Base-by-base conservation (phyloP, 495 filamentous ascomycete species). In the Xylaria telfairii region DNA sequence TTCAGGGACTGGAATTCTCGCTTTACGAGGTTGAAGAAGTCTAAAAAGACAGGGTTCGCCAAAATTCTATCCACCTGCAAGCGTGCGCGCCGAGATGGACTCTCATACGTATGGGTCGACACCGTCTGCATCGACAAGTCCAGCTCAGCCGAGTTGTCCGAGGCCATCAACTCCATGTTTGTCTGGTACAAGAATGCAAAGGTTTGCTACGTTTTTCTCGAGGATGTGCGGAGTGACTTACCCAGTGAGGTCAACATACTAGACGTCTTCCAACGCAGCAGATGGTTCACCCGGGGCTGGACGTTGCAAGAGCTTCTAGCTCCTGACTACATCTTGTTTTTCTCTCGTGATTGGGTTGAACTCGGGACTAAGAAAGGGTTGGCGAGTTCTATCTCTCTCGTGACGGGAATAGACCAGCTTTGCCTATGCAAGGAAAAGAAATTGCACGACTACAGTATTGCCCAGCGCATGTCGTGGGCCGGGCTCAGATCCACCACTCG, bases 301-400 rank as follows among this genome's bases (percentile, higher is more conserved):
- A 83, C 81, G 4, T 65, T 62, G 4, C 59, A 62, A 39, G 81
- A 84, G 64, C 77, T 84, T 0, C 56, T 85, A 5, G 79, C 81
- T 0, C 78, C 80, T 0, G 13, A 15, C 10, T 28, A 74, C 0
- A 21, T 84, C 6, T 12, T 69, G 0, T 84, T 85, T 70, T 82
- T 62, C 59, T 42, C 59, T 4, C 37, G 59, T n/a, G 59, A 62
- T 15, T 62, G 59, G 59, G 12, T 42, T 1, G 59, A 62, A 42
- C 34, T 62, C 4, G 59, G 59, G 4, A 62, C 59, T 8, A 62
- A 62, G 21, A 62, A 42, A 32, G 59, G 59, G 21, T 9, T 62
- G 37, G 59, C 59, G n/a, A 62, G 59, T 21, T 24, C 59, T 10
- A 62, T 62, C 21, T 62, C 59, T 4, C 59, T 62, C 17, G 59